phyloP scores from a whole-genome alignment of 2,329 filamentous ascomycete species.

The Ceratocystiopsis brevicomis region DNA sequence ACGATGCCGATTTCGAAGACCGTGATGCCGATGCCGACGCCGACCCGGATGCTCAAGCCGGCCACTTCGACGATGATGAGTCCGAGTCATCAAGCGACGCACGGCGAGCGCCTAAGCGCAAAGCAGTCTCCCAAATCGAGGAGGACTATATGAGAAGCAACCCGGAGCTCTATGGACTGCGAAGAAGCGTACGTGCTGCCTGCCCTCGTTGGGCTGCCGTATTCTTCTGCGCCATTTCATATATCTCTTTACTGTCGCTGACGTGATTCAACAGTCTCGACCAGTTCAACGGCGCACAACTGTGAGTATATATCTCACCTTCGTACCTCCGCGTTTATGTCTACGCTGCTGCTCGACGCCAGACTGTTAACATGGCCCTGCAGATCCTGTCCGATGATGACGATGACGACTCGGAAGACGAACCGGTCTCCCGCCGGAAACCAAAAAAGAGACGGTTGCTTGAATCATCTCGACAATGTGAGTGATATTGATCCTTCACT shows the following conservation, averaged over 20 bases:
- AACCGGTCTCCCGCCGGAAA: slow-evolving; percentile 35
- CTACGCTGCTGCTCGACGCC: no score
- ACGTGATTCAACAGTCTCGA: slow-evolving; percentile 27
- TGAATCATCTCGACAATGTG: slow-evolving; percentile 8
- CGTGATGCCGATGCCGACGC: slow-evolving; percentile 36
- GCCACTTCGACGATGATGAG: slow-evolving; percentile 37
- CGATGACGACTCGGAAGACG: slow-evolving; percentile 32
- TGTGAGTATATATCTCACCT: slow-evolving; percentile 20
- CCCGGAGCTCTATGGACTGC: slow-evolving; percentile 82
- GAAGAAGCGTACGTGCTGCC: slow-evolving; percentile 56
- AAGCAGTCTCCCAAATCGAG: slow-evolving; percentile 41
- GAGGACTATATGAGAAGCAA: slow-evolving; percentile 78
- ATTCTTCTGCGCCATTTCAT: background rate
- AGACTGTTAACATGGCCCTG: slow-evolving; percentile 1
- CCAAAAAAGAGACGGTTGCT: slow-evolving; percentile 47
- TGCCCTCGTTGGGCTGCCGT: slow-evolving; percentile 4
- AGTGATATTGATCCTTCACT: background rate
- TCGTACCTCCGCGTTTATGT: background rate
- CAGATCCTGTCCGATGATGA: slow-evolving; percentile 4
- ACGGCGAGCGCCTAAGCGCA: slow-evolving; percentile 53
- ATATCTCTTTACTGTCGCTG: slow-evolving; percentile 10
- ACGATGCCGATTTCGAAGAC: slow-evolving; percentile 55
- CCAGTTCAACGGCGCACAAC: slow-evolving; percentile 38
- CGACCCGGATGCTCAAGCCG: slow-evolving; percentile 54
- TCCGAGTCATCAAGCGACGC: slow-evolving; percentile 55